Evolutionary conservation across 768 basidiomycete species (phyloP).

Genomic region (Boletus reticulatus): DNA sequence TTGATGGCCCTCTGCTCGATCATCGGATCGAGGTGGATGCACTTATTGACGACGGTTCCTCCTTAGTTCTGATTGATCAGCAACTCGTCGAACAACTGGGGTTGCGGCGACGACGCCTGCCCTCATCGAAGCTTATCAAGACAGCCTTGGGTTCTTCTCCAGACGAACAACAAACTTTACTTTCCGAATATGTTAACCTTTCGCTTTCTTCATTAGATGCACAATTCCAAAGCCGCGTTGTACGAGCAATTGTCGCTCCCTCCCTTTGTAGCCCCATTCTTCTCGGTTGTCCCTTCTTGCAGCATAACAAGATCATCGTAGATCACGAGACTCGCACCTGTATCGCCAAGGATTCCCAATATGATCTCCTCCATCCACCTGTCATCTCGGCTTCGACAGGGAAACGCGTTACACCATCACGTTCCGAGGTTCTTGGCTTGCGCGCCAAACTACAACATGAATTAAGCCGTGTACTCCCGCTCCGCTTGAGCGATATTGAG

Average conservation of each 20-base stretch:
- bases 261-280: constrained; percentile 28
- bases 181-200: constrained; percentile 2
- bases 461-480: too few relatives aligned
- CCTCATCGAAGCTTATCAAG: too few relatives aligned
- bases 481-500: too few relatives aligned
- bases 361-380: constrained; percentile 3
- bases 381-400: too few relatives aligned
- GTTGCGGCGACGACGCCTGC: not conserved
- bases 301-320: constrained; percentile 33
- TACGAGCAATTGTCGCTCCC: constrained; percentile 24
- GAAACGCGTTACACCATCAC: too few relatives aligned
- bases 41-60: constrained; percentile 31
- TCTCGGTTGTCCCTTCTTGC: constrained; percentile 35
- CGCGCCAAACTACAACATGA: too few relatives aligned
- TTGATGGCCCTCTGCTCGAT: not conserved
- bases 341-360: constrained; percentile 1
- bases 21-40: constrained; percentile 3
- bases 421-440: too few relatives aligned
- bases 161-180: too few relatives aligned
- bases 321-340: constrained; percentile 18
- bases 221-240: not conserved
- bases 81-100: not conserved
- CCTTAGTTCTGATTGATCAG: constrained; percentile 31
- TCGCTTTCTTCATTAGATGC: constrained; percentile 5
- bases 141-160: too few relatives aligned